Evolutionary conservation across 2,329 filamentous ascomycete species (phyloP).

Genomic region (Graphilbum fragrans): DNA sequence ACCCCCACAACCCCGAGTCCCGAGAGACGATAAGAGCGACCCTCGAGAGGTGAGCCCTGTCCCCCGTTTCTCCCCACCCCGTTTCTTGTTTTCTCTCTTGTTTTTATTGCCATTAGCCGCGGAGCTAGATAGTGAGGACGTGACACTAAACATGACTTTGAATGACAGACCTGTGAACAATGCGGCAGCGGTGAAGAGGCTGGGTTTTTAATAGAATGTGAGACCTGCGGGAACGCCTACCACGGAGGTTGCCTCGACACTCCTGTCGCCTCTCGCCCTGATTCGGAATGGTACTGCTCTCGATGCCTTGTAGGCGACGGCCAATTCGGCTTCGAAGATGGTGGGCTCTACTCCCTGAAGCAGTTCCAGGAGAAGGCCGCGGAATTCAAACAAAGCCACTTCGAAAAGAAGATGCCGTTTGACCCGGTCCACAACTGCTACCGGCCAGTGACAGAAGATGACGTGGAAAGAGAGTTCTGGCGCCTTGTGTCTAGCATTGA

Average conservation of each 20-base stretch:
- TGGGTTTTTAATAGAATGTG: constrained; percentile 64
- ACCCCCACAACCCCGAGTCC: constrained; percentile 59
- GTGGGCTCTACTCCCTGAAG: constrained; percentile 85
- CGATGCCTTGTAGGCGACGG: constrained; percentile 91
- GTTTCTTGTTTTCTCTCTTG: background rate
- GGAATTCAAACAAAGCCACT: constrained; percentile 90
- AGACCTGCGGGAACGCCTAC: constrained; percentile 81
- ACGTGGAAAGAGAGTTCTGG: constrained; percentile 96
- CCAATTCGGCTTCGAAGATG: constrained; percentile 95
- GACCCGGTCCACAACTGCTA: constrained; percentile 74
- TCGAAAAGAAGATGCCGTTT: constrained; percentile 78
- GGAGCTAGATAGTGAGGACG: too few relatives aligned
- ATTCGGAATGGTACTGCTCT: constrained; percentile 91
- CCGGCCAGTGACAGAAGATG: constrained; percentile 78
- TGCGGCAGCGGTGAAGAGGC: constrained; percentile 71
- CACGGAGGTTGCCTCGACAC: constrained; percentile 86
- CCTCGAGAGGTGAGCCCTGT: constrained; percentile 26
- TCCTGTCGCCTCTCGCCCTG: constrained; percentile 62
- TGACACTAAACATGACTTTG: background rate
- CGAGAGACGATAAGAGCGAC: constrained; percentile 37
- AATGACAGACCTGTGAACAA: constrained; percentile 63
- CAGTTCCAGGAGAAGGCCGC: constrained; percentile 95
- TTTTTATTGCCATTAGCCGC: background rate
- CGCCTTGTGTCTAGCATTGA: constrained; percentile 84
- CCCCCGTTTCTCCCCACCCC: background rate